Evolutionary conservation across 2,329 filamentous ascomycete genomes (phyloP), one percentile per base, ranked within the genome.

Genomic region (Ophiocordyceps camponoti-floridani): DNA sequence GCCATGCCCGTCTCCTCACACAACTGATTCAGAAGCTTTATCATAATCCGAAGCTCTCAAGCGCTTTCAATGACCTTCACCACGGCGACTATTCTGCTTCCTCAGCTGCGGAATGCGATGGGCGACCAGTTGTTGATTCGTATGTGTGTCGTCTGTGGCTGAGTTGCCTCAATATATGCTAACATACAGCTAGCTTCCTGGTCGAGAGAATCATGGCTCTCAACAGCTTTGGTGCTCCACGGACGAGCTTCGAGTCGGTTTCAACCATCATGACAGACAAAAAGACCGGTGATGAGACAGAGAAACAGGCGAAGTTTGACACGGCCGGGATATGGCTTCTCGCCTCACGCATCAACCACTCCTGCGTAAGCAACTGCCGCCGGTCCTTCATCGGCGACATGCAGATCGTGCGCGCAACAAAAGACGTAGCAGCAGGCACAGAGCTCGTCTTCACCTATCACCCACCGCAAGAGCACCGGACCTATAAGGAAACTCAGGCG

Each of bases 321-420:
- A 30, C 26, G 31, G 23, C 35, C 30, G 71, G 71, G 1, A 45
- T 75, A 12, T 77, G 72, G 70, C 46, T 57, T 2, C 47, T 59
- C 1, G 66, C 69, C 4, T 70, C 72, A 0, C 58, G 61, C 45
- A 64, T 73, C 49, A 77, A 77, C 46, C 72, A 77, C 48, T 63
- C 61, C 11, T 77, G 73, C 52, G 16, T 62, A 4, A 53, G 53
- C 10, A 77, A 74, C 49, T 64, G 62, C 16, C 47, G 46, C 0
- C 67, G 67, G 14, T 54, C 63, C 1, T 75, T 73, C 51, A 70
- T 76, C 35, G 71, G 72, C 3, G 71, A 77, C 50, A 63, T 77
- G 58, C 60, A 64, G 48, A 60, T 75, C 8, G 43, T 75, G 19
- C 67, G 69, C 8, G 72, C 72, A 0, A 55, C 62, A 0, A 50